Conservation (phyloP, 257 asterid genomes). For the Anisodus tanguticus region DNA sequence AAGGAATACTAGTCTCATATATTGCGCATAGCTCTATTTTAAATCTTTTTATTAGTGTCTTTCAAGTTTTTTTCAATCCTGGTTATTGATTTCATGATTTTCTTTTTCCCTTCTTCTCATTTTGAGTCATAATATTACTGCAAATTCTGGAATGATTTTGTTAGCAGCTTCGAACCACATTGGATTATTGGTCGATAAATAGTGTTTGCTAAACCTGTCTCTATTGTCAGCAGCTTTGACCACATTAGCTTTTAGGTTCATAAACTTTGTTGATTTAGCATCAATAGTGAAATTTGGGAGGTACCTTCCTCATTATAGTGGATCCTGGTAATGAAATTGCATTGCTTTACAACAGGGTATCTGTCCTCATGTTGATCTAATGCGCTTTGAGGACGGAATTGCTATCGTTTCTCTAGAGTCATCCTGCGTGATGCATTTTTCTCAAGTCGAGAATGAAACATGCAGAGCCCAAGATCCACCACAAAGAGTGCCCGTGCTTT, state of each 20-base stretch:
- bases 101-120: not conserved
- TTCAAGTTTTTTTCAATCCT: not conserved
- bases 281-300: not conserved
- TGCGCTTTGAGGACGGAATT: constrained; percentile 92
- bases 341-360: constrained; percentile 60
- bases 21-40: not conserved
- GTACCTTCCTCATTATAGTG: not conserved
- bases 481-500: constrained; percentile 59
- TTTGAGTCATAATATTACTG: not conserved
- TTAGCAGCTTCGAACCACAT: not conserved
- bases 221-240: not conserved
- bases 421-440: constrained; percentile 80
- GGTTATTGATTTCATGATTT: not conserved
- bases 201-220: not conserved
- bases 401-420: constrained; percentile 81
- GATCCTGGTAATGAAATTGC: not conserved
- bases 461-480: not conserved
- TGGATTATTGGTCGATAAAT: not conserved
- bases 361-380: constrained; percentile 83
- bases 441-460: constrained; percentile 40
- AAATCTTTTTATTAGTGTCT: no score
- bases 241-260: not conserved
- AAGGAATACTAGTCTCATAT: not conserved
- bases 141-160: not conserved
- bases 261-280: not conserved